Conservation (phyloP, 768 basidiomycete species). For the Suillus variegatus region DNA sequence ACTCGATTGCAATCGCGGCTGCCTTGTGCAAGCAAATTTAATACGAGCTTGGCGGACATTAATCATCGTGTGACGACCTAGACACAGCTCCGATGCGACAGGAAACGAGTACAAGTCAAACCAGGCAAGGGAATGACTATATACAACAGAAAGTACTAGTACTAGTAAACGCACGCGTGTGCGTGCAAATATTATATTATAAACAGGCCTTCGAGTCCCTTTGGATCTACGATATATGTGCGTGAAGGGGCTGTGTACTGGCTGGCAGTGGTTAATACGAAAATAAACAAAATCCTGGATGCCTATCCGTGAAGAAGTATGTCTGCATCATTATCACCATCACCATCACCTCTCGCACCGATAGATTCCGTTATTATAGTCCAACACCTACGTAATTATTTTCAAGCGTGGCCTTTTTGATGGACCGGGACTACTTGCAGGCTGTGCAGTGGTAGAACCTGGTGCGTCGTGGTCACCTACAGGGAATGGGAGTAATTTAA, state of each 20-base stretch:
- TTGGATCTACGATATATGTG: neutral
- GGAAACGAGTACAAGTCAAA: neutral
- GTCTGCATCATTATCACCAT: neutral
- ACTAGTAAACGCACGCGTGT: neutral
- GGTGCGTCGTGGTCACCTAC: neutral
- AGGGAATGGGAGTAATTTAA: neutral
- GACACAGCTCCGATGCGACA: neutral
- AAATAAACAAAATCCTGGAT: neutral
- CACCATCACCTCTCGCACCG: neutral
- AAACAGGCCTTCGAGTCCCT: neutral
- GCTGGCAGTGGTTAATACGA: neutral
- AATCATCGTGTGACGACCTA: neutral
- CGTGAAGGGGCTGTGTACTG: neutral
- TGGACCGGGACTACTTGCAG: neutral
- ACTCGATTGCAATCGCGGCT: neutral
- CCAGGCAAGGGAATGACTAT: neutral
- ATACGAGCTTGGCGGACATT: neutral
- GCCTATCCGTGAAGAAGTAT: neutral
- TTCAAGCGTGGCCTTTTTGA: neutral
- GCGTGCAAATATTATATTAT: neutral
- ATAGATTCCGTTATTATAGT: neutral
- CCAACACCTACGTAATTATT: neutral
- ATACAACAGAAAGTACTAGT: neutral
- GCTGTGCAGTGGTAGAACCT: neutral
- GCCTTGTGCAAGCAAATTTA: neutral